Base-by-base conservation (phyloP, 2,329 filamentous ascomycete species). In the Neurospora sp. region DNA sequence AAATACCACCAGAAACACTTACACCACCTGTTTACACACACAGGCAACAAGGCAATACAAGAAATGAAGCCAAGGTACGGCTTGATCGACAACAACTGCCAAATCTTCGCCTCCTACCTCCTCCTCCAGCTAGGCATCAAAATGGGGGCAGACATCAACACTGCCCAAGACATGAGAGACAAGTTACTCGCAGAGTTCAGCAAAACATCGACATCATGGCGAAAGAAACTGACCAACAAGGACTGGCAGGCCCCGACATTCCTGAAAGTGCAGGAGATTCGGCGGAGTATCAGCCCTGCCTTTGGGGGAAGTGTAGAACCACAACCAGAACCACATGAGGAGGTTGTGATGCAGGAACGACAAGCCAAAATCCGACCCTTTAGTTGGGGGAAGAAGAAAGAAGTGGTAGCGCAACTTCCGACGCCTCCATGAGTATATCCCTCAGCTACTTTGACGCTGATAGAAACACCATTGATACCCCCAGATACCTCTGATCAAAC, bases 41-140 rank as follows among this genome's bases (percentile, higher is more conserved):
- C 68, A 84, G 84, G 82, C 19, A 85, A 87, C 70, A 83, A 83
- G 73, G 83, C 84, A 0, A 87, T 88, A 42, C 80, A 83, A 23
- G 81, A 81, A 17, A 87, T 88, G 75, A 80, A 82, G 10, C 81
- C 85, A 0, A 83, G 79, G 0, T 88, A 88, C 77, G 87, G 87
- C 69, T 80, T 88, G 69, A 87, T 88, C 75, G 84, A 80, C 72
- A 88, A 88, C 76, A 88, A 88, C 77, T 88, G 86, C 76, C 86
- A 88, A 73, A 87, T 84, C 19, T 88, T 85, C 71, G 86, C 84
- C 52, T 33, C 23, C 15, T 28, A 62, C 8, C 52, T 62, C 11
- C 52, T 62, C 28, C 28, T 62, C 28, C 28, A 62, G 52, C 52
- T 62, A 62, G 28, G 52, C 28, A 62, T 62, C 15, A 15, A 33